Conservation (phyloP, 2,329 filamentous ascomycete species). For the Aspergillus eucalypticola region DNA sequence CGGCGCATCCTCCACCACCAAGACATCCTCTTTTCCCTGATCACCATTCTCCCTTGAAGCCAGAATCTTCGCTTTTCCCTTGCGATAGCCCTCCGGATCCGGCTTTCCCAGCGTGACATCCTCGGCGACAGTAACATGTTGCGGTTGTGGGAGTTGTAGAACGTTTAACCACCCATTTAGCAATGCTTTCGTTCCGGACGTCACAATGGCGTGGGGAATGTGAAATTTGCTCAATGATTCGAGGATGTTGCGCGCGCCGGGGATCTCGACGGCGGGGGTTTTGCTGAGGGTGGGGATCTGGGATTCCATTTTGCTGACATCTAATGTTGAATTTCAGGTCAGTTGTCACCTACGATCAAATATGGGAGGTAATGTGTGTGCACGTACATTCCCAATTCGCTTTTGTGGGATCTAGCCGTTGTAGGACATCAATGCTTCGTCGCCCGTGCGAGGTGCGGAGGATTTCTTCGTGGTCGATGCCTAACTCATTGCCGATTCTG, state of each 20-base stretch:
- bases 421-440: conserved; percentile 7
- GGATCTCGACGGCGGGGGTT: conserved; percentile 4
- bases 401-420: conserved; percentile 1
- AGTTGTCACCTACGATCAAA: too few relatives aligned
- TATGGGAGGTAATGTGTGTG: background rate
- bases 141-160: conserved; percentile 3
- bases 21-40: background rate
- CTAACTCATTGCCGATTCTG: conserved; percentile 3
- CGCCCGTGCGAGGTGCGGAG: conserved; percentile 7
- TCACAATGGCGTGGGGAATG: conserved; percentile 4
- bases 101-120: conserved; percentile 9
- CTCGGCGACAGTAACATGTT: conserved; percentile 2
- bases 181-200: background rate
- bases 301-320: conserved; percentile 9
- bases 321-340: background rate
- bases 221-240: background rate
- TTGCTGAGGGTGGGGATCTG: background rate
- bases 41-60: background rate
- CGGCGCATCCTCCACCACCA: conserved; percentile 7
- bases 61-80: background rate
- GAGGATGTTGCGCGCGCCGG: conserved; percentile 4
- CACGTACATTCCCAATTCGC: conserved; percentile 11
- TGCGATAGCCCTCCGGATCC: conserved; percentile 9
- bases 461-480: conserved; percentile 3
- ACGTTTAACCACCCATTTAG: conserved; percentile 4